Conservation (phyloP, 345 rosid genomes). For the Eucalyptus cladocalyx region DNA sequence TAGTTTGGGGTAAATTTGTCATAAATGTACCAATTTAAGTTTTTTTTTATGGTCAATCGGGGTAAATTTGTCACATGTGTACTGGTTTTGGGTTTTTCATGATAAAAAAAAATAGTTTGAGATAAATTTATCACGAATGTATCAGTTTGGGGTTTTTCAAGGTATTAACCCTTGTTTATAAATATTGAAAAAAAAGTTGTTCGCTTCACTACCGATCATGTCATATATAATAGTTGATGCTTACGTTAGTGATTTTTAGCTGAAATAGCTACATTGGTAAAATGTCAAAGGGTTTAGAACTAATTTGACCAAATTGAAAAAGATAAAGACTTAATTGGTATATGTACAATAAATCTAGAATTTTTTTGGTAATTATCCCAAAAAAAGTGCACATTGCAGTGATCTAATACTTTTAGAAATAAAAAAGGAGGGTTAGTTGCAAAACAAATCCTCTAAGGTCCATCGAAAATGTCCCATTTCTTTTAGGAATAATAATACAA, state of each 20-base stretch:
- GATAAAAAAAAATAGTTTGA: too few species aligned
- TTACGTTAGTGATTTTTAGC: accelerated
- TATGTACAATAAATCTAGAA: background rate
- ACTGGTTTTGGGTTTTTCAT: too few species aligned
- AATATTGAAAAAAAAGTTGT: background rate
- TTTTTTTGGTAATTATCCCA: background rate
- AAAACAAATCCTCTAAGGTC: background rate
- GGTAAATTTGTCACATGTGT: too few species aligned
- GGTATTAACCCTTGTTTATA: too few species aligned
- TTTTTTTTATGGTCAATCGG: too few species aligned
- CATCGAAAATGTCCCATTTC: background rate
- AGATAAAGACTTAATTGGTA: background rate
- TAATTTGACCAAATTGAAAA: background rate
- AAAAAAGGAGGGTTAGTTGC: background rate
- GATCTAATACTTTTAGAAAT: background rate
- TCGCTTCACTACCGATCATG: accelerated
- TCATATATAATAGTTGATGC: accelerated
- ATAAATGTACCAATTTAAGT: too few species aligned
- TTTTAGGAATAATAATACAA: background rate
- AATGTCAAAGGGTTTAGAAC: background rate
- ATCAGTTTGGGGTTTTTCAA: too few species aligned
- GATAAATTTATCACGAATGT: too few species aligned
- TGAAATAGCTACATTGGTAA: background rate
- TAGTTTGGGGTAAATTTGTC: too few species aligned
- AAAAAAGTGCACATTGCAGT: background rate